Conservation (phyloP, 75 land plant genomes). For the Gnetum montanum region DNA sequence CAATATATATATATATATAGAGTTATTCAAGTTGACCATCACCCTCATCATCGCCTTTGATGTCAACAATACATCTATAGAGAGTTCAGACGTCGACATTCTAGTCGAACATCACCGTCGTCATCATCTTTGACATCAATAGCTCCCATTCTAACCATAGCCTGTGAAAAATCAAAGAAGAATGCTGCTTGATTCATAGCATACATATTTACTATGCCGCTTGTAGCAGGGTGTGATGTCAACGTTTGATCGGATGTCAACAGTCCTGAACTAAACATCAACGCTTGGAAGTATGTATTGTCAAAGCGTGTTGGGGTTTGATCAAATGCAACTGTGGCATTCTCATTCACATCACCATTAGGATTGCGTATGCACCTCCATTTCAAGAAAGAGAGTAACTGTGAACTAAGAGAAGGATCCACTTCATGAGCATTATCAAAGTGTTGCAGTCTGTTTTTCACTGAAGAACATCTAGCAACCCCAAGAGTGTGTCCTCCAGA, state of each 20-base stretch:
- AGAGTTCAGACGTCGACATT: constrained; percentile 16
- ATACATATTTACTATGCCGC: constrained; percentile 26
- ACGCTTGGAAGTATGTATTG: constrained; percentile 32
- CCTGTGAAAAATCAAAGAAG: constrained; percentile 49
- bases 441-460: constrained; percentile 40
- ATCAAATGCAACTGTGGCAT: constrained; percentile 32
- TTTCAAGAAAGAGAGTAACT: constrained; percentile 25
- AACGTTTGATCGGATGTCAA: constrained; percentile 47
- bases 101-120: constrained; percentile 35
- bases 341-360: constrained; percentile 19
- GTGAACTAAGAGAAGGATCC: constrained; percentile 20
- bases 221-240: constrained; percentile 11
- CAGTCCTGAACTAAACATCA: constrained; percentile 30
- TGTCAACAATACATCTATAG: too few relatives aligned
- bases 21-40: too few relatives aligned
- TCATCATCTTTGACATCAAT: constrained; percentile 35
- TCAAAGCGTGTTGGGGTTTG: constrained; percentile 33
- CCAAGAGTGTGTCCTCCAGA: constrained; percentile 73
- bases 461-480: constrained; percentile 51
- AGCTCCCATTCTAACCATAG: constrained; percentile 53
- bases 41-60: too few relatives aligned
- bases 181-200: constrained; percentile 46
- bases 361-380: constrained; percentile 34
- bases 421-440: constrained; percentile 20
- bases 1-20: too few relatives aligned